Base-by-base conservation (phyloP, 1,284 basidiomycete genomes). In the Melampsora larici-populina region DNA sequence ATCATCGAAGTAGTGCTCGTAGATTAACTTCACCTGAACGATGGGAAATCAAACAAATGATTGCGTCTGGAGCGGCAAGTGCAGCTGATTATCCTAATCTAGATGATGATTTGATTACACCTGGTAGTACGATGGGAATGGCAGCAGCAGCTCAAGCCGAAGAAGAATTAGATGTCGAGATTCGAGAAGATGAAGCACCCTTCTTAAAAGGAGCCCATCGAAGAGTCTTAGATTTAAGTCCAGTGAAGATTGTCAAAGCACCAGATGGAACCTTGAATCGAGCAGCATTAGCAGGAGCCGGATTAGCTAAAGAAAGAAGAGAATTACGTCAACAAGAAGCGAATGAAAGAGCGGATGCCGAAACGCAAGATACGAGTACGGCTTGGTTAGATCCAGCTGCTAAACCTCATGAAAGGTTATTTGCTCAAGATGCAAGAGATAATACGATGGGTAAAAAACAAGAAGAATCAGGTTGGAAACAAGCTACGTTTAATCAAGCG, bases 331-430 rank as follows among this genome's bases (percentile, higher is more conserved):
- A 97, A 82, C 92, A 98, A 83, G 95, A 99, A 83, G 90, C 88
- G 17, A 96, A 97, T 82, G 97, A 99, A 79, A 86, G 92, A 81
- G 96, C 93, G 0, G 97, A 99, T 83, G 92, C 94, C 0, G 91
- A 99, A 84, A 89, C 93, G 43, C 89, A 92, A 43, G 95, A 99
- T 85, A 92, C 97, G 84, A 93, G 89, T 80, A 90, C 93, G 40
- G 94, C 94, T 9, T 99, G 97, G 97, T 87, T 97, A 46, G 97
- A 99, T 84, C 97, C 97, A 11, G 97, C 98, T 94, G 92, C 96
- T 8, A 91, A 91, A 81, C 89, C 91, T 15, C 84, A 87, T 6
- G 95, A 99, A 65, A 90, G 89, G 80, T 86, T 92, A 73, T 99
- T 99, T 82, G 97, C 97, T 0, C 93, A 97, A 81, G 97, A 99